phyloP scores from a whole-genome alignment of 2,329 filamentous ascomycete species.

The Sarocladium brachiariae region DNA sequence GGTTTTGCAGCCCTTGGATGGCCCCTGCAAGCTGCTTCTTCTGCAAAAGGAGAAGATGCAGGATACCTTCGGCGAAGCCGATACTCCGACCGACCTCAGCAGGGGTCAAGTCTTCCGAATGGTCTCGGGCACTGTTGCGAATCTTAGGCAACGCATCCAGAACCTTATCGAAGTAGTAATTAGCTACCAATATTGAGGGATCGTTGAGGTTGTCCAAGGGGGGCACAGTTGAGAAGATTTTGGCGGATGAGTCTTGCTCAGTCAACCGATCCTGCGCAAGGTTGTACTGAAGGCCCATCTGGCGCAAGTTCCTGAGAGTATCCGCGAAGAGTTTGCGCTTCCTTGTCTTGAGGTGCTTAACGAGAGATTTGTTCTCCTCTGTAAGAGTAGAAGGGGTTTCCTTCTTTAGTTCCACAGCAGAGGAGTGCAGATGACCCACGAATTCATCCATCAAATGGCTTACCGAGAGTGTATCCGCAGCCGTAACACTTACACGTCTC shows the following conservation, averaged over 20 bases:
- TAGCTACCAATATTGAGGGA: conserved; percentile 31
- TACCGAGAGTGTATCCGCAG: conserved; percentile 46
- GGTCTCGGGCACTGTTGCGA: conserved; percentile 60
- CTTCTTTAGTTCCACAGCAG: conserved; percentile 68
- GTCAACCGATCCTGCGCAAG: conserved; percentile 65
- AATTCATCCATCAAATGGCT: conserved; percentile 59
- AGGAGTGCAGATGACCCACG: conserved; percentile 58
- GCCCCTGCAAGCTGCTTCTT: conserved; percentile 40
- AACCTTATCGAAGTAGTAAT: conserved; percentile 73
- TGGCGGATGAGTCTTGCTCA: conserved; percentile 64
- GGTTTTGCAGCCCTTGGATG: conserved; percentile 28
- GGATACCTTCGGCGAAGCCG: conserved; percentile 79
- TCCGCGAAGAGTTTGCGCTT: conserved; percentile 90
- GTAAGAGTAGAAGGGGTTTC: conserved; percentile 76
- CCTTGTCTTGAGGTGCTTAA: conserved; percentile 84
- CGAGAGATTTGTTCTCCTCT: conserved; percentile 75
- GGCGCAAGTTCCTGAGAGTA: conserved; percentile 70
- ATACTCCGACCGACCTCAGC: conserved; percentile 74
- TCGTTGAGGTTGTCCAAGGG: conserved; percentile 28
- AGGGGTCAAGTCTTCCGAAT: conserved; percentile 77
- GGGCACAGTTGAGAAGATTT: conserved; percentile 56
- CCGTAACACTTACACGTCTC: conserved; percentile 51
- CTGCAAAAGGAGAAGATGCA: conserved; percentile 59
- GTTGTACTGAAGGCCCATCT: conserved; percentile 87
- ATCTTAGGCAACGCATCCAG: conserved; percentile 66